phyloP scores from a whole-genome alignment of 176 grass and related monocot species.

The Saccharum spontaneum region DNA sequence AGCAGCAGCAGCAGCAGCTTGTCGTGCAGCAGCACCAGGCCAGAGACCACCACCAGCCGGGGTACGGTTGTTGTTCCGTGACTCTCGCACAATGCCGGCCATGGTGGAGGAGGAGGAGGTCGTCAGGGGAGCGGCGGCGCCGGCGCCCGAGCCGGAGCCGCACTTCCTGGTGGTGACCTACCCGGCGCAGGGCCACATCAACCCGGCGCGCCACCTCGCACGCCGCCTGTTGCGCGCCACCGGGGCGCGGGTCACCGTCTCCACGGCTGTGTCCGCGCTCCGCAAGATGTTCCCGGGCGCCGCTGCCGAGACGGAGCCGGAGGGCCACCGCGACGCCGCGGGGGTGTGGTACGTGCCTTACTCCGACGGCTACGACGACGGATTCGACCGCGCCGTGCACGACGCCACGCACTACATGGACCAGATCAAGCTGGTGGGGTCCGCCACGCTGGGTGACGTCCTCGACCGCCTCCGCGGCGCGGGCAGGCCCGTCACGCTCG shows the following conservation, averaged over 20 bases:
- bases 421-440: background rate
- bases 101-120: slow-evolving; percentile 30
- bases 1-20: background rate
- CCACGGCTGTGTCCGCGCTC: slow-evolving; percentile 47
- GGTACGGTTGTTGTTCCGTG: background rate
- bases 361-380: slow-evolving; percentile 64
- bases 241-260: slow-evolving; percentile 49
- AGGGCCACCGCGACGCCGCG: slow-evolving; percentile 31
- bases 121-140: background rate
- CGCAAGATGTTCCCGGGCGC: slow-evolving; percentile 51
- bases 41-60: too few species aligned
- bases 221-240: slow-evolving; percentile 30
- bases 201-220: slow-evolving; percentile 62
- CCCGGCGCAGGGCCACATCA: slow-evolving; percentile 71
- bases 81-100: slow-evolving; percentile 23
- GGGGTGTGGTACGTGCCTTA: slow-evolving; percentile 42
- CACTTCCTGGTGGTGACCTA: slow-evolving; percentile 62
- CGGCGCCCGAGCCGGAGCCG: background rate
- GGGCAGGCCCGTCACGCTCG: slow-evolving; percentile 36
- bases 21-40: background rate
- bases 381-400: slow-evolving; percentile 1
- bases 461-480: slow-evolving; percentile 33
- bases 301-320: background rate
- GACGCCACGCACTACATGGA: slow-evolving; percentile 28
- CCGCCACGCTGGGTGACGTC: slow-evolving; percentile 33